Conservation (phyloP, 768 basidiomycete genomes). For the Harrya chromipes region DNA sequence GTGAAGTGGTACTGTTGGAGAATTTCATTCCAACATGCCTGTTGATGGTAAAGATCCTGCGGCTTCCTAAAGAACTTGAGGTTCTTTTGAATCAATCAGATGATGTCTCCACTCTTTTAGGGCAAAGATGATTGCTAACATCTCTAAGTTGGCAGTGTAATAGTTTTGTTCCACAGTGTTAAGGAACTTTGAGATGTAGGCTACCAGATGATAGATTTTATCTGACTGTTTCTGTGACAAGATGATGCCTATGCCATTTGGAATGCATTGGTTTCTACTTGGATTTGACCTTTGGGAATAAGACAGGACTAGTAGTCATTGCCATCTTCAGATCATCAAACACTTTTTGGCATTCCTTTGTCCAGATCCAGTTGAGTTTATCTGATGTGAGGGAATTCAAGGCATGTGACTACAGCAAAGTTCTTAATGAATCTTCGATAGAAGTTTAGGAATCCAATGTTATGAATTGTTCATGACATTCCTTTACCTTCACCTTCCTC, state of each 20-base stretch:
- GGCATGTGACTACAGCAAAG: too few species aligned
- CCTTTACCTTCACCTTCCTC: too few species aligned
- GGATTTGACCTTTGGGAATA: rapidly evolving
- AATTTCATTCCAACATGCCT: conserved; percentile 23
- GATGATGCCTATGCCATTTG: neutral
- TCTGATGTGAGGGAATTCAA: too few species aligned
- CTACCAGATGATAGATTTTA: neutral
- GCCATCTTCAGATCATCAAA: neutral
- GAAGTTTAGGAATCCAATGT: too few species aligned
- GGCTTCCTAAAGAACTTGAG: conserved; percentile 40
- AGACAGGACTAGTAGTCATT: neutral
- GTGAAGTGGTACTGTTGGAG: neutral
- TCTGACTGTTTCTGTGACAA: neutral
- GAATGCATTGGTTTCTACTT: neutral
- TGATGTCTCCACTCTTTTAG: neutral
- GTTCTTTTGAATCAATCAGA: conserved; percentile 24
- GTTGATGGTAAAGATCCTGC: conserved; percentile 38
- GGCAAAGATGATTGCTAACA: neutral
- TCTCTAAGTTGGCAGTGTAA: neutral
- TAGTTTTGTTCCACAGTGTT: neutral
- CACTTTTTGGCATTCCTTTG: neutral
- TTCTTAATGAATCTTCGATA: too few species aligned
- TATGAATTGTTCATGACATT: too few species aligned
- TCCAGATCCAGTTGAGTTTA: neutral
- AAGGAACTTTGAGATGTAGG: neutral